These are phyloP conservation scores for Mycena vulgaris DNA, from an alignment of 768 basidiomycete species.

Conservation along the genomic window DNA sequence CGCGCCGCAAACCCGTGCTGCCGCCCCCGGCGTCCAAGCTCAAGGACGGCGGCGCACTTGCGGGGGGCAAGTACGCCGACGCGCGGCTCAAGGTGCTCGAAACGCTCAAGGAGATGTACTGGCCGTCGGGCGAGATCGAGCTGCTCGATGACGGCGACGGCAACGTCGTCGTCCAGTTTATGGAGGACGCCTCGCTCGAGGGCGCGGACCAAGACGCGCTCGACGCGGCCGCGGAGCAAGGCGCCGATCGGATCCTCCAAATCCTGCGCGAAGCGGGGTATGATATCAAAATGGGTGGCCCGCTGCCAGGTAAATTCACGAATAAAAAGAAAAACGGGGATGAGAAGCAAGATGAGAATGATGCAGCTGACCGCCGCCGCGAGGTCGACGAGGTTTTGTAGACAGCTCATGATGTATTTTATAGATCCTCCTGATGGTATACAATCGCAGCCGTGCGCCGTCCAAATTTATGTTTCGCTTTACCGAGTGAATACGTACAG, in stretches of 20 bases:
- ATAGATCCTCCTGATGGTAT: constrained; percentile 24
- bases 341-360: constrained; percentile 50
- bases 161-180: constrained; percentile 59
- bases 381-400: constrained; percentile 35
- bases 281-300: constrained; percentile 59
- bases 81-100: constrained; percentile 58
- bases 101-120: constrained; percentile 49
- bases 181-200: constrained; percentile 58
- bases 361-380: constrained; percentile 40
- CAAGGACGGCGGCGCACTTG: constrained; percentile 32
- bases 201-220: constrained; percentile 37
- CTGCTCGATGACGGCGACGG: constrained; percentile 57
- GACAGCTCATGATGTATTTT: constrained; percentile 34
- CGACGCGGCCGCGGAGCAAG: constrained; percentile 50
- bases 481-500: constrained; percentile 26
- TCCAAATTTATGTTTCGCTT: constrained; percentile 8
- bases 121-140: constrained; percentile 58
- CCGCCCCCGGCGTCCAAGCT: constrained; percentile 53
- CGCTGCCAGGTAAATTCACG: constrained; percentile 33
- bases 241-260: constrained; percentile 60
- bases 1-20: constrained; percentile 65
- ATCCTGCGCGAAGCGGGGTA: constrained; percentile 69
- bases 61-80: constrained; percentile 48
- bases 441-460: not conserved
- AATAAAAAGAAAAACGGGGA: constrained; percentile 47